Base-by-base conservation (phyloP, 2,329 filamentous ascomycete genomes). In the Graphilbum fragrans region DNA sequence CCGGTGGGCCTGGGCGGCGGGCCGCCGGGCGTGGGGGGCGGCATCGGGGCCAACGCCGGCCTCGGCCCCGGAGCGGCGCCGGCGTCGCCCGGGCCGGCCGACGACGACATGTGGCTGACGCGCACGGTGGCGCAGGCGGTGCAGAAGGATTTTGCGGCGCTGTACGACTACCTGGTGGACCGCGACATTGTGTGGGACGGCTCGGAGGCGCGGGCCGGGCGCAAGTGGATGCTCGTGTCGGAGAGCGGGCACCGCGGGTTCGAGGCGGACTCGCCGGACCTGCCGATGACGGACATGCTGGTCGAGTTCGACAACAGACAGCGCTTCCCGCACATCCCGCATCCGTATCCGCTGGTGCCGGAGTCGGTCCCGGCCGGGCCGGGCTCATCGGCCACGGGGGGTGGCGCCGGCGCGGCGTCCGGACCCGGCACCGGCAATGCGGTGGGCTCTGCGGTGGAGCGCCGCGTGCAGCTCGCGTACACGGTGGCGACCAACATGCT, bases 111-210 rank as follows among this genome's bases (percentile, higher is more conserved):
- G 32, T 83, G 79, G 79, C 62, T 84, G 12, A 79, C 71, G 5
- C 65, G 80, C 33, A 68, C 65, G 3, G 55, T 82, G 17, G 68
- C 68, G 1, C 65, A 69, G 37, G 63, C 63, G 3, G 55, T 85
- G n/a, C 76, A 81, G 48, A 64, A 63, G 25, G 80, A 84, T 48
- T 83, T 85, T 50, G 74, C 76, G 3, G 72, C 75, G 0, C 60
- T 85, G 2, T 85, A 85, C 50, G 79, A 84, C 51, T 82, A 81
- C 47, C 61, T 84, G 1, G 79, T 85, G 16, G 73, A 84, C 54
- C 69, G 77, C 5, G 74, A 82, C 37, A 69, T 82, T 5, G 55
- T 70, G 1, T 85, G 80, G 77, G 77, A 80, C 42, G 69, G 69
- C 18, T 70, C 69, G 0, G 77, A 81, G 52, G 73, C 73, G 37